Evolutionary conservation across 2,329 filamentous ascomycete genomes (phyloP), one percentile per base, ranked within the genome.

Genomic region (Penicillium sp.): DNA sequence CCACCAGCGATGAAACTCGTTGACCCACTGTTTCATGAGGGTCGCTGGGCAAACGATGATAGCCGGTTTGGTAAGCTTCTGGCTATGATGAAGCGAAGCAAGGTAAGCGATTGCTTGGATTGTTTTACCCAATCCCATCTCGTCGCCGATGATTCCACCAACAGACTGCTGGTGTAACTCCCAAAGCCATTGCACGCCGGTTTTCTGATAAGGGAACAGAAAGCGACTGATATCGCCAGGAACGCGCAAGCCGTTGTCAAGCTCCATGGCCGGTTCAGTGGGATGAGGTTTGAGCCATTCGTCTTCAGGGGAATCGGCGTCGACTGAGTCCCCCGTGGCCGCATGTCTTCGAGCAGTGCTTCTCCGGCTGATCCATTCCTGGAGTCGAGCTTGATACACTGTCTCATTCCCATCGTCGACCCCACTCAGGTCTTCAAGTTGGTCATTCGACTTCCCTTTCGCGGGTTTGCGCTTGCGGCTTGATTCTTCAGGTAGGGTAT

Each of bases 1-100:
- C 95, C 95, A 99, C 95, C 95, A 99, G 11, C 88, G 86, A 74
- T 99, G 95, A 64, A 99, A 97, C 68, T 99, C 94, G 60, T 95
- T 96, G 11, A 97, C 94, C 94, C 94, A 99, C 71, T 99, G 94
- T 57, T 91, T 89, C 77, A 99, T 87, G 22, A 99, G 88, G 0
- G 94, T 99, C 3, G 93, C 93, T 2, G 94, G 94, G 47, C 92
- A 92, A 4, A 99, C 92, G 7, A 99, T 84, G 55, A 99, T 90
- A 41, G 95, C 86, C 0, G 94, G 94, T 55, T 90, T 90, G 21
- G 83, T 84, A 21, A 97, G 82, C 66, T 87, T 89, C 62, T 88
- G 89, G 74, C 92, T 97, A 73, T 97, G 92, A 70, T 99, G 94
- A 8, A 99, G 77, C 3, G 91, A 90, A 3, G 94, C 92, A 45